A percentile compares a stretch with the other conserved stretches of the same genome.
Evolutionary conservation across 345 rosid genomes (phyloP).

Genomic region (Camelina sativa): DNA sequence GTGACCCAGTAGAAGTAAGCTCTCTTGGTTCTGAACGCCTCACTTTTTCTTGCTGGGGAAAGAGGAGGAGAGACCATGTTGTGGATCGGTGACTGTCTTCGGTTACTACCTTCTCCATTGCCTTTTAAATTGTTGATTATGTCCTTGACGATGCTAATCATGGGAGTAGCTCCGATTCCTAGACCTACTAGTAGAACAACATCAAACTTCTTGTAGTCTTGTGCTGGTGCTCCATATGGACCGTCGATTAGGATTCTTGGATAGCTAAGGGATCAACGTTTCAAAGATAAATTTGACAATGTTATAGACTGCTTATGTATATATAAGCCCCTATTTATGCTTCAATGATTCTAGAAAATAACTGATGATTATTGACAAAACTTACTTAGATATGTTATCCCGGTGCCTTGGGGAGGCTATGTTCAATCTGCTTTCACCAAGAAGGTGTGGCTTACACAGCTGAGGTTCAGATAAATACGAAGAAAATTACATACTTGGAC

Average conservation of each 20-base stretch:
- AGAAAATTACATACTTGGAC: conserved; percentile 2
- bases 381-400: conserved; percentile 57
- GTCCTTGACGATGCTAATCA: conserved; percentile 88
- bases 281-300: background rate
- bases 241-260: conserved; percentile 78
- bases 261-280: conserved; percentile 49
- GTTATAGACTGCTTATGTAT: background rate
- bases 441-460: conserved; percentile 57
- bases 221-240: conserved; percentile 94
- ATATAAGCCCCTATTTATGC: background rate
- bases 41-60: conserved; percentile 43
- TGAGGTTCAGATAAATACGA: conserved; percentile 25
- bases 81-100: conserved; percentile 46
- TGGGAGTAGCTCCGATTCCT: conserved; percentile 90
- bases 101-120: conserved; percentile 43
- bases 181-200: conserved; percentile 75
- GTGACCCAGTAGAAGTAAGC: conserved; percentile 93
- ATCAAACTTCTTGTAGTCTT: conserved; percentile 75
- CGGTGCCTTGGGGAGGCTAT: conserved; percentile 52
- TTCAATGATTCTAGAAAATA: background rate
- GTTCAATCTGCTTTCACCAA: conserved; percentile 57
- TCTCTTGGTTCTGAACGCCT: conserved; percentile 65
- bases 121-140: conserved; percentile 65
- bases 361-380: conserved; percentile 9
- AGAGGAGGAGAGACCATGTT: conserved; percentile 46